Conservation (phyloP, 202 grass and related monocot genomes). For the Eragrostis tef region DNA sequence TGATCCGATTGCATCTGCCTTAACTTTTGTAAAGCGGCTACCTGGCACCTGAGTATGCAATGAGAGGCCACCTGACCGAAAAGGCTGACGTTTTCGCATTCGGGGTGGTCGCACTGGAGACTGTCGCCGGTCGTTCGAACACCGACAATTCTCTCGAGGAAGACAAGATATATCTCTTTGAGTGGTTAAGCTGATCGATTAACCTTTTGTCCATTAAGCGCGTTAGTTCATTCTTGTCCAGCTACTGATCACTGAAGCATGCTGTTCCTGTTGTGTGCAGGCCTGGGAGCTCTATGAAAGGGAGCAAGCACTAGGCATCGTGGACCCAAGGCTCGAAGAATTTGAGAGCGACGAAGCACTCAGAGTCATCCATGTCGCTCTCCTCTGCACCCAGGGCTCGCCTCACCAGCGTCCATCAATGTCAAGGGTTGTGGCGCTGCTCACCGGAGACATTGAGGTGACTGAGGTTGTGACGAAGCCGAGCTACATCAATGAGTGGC, state of each 20-base stretch:
- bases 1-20: constrained; percentile 12
- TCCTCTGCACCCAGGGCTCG: constrained; percentile 69
- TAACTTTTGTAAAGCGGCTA: constrained; percentile 64
- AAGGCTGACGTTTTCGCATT: constrained; percentile 83
- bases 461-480: constrained; percentile 47
- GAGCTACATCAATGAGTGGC: constrained; percentile 68
- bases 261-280: constrained; percentile 40
- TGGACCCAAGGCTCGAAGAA: constrained; percentile 53
- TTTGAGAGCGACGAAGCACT: constrained; percentile 46
- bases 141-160: constrained; percentile 41
- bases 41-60: constrained; percentile 87
- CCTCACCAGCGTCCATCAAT: constrained; percentile 54
- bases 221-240: neutral
- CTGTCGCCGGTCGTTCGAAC: constrained; percentile 66
- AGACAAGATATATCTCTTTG: constrained; percentile 69
- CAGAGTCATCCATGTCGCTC: constrained; percentile 54
- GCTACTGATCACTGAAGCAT: constrained; percentile 7
- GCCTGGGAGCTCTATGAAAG: constrained; percentile 72
- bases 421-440: constrained; percentile 66
- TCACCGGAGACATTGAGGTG: constrained; percentile 52
- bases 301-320: constrained; percentile 40
- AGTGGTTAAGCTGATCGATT: constrained; percentile 59
- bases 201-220: neutral
- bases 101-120: constrained; percentile 68
- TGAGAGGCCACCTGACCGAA: constrained; percentile 90